Percentiles rank a stretch among this genome's conserved stretches.
Evolutionary conservation across 352 stramenopile genomes (phyloP).

Genomic region (Saprolegnia parasitica): DNA sequence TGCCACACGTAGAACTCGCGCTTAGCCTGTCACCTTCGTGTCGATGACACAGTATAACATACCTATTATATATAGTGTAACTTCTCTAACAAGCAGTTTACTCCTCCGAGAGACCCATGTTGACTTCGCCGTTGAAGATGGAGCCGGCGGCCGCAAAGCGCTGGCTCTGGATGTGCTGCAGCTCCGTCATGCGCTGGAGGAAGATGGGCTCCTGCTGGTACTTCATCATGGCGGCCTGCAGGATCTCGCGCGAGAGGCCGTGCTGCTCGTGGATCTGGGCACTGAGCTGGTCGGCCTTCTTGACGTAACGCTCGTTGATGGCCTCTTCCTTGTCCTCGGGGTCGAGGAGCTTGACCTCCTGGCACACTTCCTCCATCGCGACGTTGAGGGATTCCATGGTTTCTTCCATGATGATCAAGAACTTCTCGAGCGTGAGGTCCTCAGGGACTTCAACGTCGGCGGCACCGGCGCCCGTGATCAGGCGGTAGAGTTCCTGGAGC

Average conservation of each 20-base stretch:
- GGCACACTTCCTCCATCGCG: constrained; percentile 84
- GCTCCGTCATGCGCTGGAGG: constrained; percentile 81
- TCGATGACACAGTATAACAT: not conserved
- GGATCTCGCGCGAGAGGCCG: constrained; percentile 77
- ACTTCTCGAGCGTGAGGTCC: constrained; percentile 81
- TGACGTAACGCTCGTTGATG: constrained; percentile 87
- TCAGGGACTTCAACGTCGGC: constrained; percentile 76
- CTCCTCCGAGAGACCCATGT: constrained; percentile 56
- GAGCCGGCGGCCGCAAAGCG: constrained; percentile 71
- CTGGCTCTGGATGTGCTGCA: constrained; percentile 82
- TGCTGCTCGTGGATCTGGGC: constrained; percentile 85
- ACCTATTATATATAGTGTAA: constrained; percentile 15
- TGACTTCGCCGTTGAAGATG: constrained; percentile 87
- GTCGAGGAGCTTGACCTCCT: constrained; percentile 84
- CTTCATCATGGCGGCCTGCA: constrained; percentile 89
- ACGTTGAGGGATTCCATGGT: constrained; percentile 88
- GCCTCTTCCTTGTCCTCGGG: constrained; percentile 86
- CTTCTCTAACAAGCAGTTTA: constrained; percentile 19
- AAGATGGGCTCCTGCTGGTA: constrained; percentile 86
- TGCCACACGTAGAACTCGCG: too few species aligned
- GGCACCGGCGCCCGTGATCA: constrained; percentile 80
- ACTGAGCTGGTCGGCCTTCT: constrained; percentile 77
- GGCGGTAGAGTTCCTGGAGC: constrained; percentile 82
- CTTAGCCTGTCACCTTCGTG: too few species aligned
- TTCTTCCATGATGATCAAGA: constrained; percentile 87